These are phyloP conservation scores for Hirsutella rhossiliensis DNA, from an alignment of 2,329 filamentous ascomycete genomes.

Conservation along the genomic window DNA sequence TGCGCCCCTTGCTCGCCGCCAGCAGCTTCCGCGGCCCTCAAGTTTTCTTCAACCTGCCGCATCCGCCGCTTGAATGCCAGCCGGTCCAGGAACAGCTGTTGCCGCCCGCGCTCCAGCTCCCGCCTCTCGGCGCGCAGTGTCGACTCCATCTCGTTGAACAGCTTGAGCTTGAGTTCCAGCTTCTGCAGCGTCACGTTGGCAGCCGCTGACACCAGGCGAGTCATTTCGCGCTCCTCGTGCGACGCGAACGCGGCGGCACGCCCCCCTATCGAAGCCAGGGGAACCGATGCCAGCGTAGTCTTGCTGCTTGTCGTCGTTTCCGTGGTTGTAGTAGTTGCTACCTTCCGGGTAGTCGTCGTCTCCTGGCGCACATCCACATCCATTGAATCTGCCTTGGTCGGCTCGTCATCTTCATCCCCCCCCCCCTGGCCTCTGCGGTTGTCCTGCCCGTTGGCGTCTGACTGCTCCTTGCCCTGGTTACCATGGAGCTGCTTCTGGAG, in stretches of 20 bases:
- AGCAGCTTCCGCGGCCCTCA: constrained; percentile 41
- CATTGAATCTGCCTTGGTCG: constrained; percentile 44
- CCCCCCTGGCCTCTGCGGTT: constrained; percentile 26
- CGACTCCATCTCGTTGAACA: constrained; percentile 93
- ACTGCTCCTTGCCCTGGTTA: constrained; percentile 21
- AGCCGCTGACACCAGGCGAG: constrained; percentile 78
- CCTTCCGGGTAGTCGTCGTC: constrained; percentile 33
- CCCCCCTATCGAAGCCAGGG: constrained; percentile 75
- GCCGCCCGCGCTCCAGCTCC: constrained; percentile 81
- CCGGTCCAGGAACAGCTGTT: constrained; percentile 88
- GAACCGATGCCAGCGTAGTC: constrained; percentile 57
- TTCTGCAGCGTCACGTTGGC: constrained; percentile 94
- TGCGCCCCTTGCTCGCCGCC: constrained; percentile 39
- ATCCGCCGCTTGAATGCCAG: constrained; percentile 83
- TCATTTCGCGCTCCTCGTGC: constrained; percentile 95
- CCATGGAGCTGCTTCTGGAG: constrained; percentile 68
- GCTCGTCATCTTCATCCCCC: not conserved
- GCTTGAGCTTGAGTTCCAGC: constrained; percentile 86
- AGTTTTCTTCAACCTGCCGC: constrained; percentile 64
- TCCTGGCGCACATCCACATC: constrained; percentile 47
- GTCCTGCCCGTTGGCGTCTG: constrained; percentile 44
- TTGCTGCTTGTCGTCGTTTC: constrained; percentile 36
- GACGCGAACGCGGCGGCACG: constrained; percentile 81
- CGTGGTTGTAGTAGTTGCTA: constrained; percentile 35
- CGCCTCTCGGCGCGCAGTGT: constrained; percentile 84